Evolutionary conservation across 1,139 yeast species (phyloP), one percentile per base, ranked within the genome.

Genomic region (Wickerhamomyces sp.): DNA sequence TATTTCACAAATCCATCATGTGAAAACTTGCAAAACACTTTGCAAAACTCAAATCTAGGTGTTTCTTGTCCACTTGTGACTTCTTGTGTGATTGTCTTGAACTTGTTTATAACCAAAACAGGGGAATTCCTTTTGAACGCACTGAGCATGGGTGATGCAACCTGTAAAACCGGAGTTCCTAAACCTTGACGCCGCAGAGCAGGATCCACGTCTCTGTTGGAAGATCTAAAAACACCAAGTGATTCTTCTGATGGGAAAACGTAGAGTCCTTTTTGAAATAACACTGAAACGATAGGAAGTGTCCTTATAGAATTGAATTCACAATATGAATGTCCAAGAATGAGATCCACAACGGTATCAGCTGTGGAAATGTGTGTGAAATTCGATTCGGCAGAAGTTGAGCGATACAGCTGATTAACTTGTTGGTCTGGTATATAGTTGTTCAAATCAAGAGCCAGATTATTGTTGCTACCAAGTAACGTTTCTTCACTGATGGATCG

Each of bases 91-190:
- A 51, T 43, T 2, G 55, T 22, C 1, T 43, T 39, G 37, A 49
- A 58, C 31, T 50, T 55, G 41, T 51, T 53, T 12, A 61, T 49
- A 12, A 49, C 51, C 47, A 58, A 42, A 4, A 54, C 42, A 1
- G 61, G 58, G 2, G 46, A 41, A 19, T 40, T 45, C 31, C 45
- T 50, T 26, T 44, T 50, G 31, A 60, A 56, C 15, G 58, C 47
- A 1, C 58, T 47, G 35, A 28, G 48, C 42, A 40, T 53, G 7
- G 54, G 45, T 4, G 58, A 44, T 3, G 51, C 40, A 2, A 56
- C 53, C 33, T 61, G 65, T 22, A 59, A 47, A 6, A 61, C 28
- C 3, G 67, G 66, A 21, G 56, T 38, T 0, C 61, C 65, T 8
- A 39, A 23, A 3, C 60, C 45, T 15, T 51, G 51, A 7, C 39